phyloP scores from a whole-genome alignment of 1,284 basidiomycete species.

The Ustilago curta region DNA sequence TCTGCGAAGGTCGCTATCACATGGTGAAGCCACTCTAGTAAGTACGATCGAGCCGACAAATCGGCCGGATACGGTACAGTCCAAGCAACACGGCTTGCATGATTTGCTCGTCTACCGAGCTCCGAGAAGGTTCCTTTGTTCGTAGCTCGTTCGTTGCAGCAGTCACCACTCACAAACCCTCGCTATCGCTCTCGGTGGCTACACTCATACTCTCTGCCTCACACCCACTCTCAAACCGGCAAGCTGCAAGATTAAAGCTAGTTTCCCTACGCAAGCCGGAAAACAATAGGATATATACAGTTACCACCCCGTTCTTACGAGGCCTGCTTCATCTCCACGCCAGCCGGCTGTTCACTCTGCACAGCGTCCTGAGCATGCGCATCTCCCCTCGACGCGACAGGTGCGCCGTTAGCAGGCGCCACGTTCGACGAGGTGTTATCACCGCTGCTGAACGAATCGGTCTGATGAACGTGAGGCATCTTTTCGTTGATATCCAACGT shows the following conservation, averaged over 20 bases:
- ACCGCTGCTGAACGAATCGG: conserved; percentile 22
- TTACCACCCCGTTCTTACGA: neutral
- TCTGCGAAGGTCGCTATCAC: too few species aligned
- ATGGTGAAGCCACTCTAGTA: too few species aligned
- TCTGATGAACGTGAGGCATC: conserved; percentile 31
- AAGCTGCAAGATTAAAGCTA: neutral
- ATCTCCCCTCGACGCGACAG: neutral
- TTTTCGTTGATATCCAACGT: conserved; percentile 55
- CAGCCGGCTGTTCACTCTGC: neutral
- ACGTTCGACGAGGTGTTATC: conserved; percentile 14
- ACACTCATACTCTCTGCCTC: too few species aligned
- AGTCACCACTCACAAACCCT: too few species aligned
- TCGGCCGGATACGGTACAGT: too few species aligned
- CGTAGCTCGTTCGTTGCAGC: neutral
- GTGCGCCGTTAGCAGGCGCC: conserved; percentile 1
- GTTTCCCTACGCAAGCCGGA: conserved; percentile 3
- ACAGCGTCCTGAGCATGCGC: neutral
- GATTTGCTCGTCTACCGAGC: neutral
- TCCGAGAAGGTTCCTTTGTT: neutral
- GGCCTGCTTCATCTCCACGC: conserved; percentile 3
- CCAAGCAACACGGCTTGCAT: too few species aligned
- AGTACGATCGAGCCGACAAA: too few species aligned
- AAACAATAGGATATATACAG: neutral
- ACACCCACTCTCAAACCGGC: too few species aligned
- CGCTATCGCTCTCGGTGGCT: too few species aligned